Percentiles rank a stretch among this genome's conserved stretches.
These are phyloP conservation scores for Homolaphlyctis polyrhiza DNA, from an alignment of 371 early-diverging fungal species.

Conservation along the genomic window DNA sequence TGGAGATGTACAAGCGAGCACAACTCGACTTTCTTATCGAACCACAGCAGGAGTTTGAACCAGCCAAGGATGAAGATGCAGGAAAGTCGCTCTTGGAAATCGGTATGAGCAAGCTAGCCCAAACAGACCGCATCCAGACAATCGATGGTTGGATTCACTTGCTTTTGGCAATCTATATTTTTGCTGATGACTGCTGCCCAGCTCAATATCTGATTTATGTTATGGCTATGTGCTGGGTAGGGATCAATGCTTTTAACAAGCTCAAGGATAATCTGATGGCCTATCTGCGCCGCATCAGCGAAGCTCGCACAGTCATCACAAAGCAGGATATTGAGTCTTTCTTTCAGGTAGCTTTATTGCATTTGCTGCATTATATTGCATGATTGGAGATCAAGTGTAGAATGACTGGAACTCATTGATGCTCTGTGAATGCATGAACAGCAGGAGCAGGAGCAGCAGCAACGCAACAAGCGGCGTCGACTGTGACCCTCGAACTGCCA, in stretches of 20 bases:
- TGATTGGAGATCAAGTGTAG: too few species aligned
- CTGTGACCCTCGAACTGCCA: not conserved
- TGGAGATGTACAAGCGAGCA: slow-evolving; percentile 5
- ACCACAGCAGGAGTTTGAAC: slow-evolving; percentile 37
- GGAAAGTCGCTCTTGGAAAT: slow-evolving; percentile 58
- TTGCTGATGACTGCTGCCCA: slow-evolving; percentile 36
- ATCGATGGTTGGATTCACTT: slow-evolving; percentile 65
- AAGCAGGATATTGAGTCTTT: slow-evolving; percentile 66
- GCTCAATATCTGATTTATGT: not conserved
- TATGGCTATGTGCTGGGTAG: not conserved
- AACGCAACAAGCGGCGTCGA: too few species aligned
- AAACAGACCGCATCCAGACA: slow-evolving; percentile 67
- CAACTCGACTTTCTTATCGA: slow-evolving; percentile 35
- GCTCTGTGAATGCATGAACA: not conserved
- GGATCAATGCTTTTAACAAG: slow-evolving; percentile 21
- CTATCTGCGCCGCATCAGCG: slow-evolving; percentile 60
- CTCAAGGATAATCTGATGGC: slow-evolving; percentile 56
- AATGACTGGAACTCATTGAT: too few species aligned
- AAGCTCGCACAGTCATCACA: slow-evolving; percentile 63
- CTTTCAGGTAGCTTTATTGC: slow-evolving; percentile 61
- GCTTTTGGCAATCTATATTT: too few species aligned
- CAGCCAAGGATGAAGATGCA: slow-evolving; percentile 43
- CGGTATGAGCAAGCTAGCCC: slow-evolving; percentile 66
- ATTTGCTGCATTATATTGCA: too few species aligned
- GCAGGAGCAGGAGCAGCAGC: too few species aligned